These are phyloP conservation scores for Sporothrix dimorphospora DNA, from an alignment of 2,329 filamentous ascomycete genomes.

Conservation along the genomic window DNA sequence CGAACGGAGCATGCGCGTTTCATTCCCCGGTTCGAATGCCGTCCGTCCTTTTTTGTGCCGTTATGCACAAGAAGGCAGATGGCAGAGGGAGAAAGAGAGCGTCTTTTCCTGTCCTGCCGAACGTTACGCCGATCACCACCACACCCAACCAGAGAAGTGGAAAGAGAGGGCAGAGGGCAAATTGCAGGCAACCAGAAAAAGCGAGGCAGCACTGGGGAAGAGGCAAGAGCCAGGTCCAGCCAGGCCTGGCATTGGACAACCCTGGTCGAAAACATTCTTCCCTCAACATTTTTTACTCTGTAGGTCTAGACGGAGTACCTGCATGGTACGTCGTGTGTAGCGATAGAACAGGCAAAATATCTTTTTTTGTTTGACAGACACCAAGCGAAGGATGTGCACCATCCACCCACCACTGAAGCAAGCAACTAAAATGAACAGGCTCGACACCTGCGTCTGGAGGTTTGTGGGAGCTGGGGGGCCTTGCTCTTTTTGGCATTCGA, in stretches of 20 bases:
- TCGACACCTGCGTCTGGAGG: neutral
- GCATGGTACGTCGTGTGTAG: constrained; percentile 1
- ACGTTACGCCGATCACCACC: constrained; percentile 24
- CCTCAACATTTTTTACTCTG: too few relatives aligned
- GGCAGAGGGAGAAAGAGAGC: too few relatives aligned
- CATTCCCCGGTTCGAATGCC: constrained; percentile 22
- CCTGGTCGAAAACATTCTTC: too few relatives aligned
- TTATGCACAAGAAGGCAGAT: constrained; percentile 6
- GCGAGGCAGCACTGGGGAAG: neutral
- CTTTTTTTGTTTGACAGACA: too few relatives aligned
- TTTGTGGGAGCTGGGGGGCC: neutral
- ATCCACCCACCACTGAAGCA: too few relatives aligned
- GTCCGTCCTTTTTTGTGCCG: neutral
- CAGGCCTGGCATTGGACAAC: neutral
- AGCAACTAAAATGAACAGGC: too few relatives aligned
- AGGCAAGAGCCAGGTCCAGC: neutral
- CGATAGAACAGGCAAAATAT: too few relatives aligned
- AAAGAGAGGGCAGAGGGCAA: neutral
- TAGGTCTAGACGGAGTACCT: constrained; percentile 7
- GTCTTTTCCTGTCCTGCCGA: constrained; percentile 18
- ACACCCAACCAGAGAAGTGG: neutral
- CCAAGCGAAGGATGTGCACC: too few relatives aligned
- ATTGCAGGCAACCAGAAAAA: neutral
- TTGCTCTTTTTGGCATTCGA: constrained; percentile 12
- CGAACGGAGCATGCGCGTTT: neutral